Base-by-base conservation (phyloP, 139 green algal species). In the Zygnema cylindricum region DNA sequence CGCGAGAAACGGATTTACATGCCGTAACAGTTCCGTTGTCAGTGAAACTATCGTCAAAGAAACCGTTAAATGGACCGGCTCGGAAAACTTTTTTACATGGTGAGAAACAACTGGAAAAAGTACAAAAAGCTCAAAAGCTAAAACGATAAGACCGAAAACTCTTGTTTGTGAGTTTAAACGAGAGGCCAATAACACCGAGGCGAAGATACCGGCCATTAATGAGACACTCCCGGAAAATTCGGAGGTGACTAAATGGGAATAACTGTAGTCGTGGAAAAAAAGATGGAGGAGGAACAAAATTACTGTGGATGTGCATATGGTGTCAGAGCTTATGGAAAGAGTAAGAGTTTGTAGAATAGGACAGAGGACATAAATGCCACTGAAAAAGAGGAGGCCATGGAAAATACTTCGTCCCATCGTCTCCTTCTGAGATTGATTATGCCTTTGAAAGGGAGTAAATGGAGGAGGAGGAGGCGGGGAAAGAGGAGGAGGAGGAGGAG, bases 241-340 rank as follows among this genome's bases (percentile, higher is more conserved):
- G 16, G 42, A 23, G 71, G 69, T 86, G 57, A 49, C 43, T 35
- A 82, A 38, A 25, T 81, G 43, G 1, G 88, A 89, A 69, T 92
- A 91, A 2, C 91, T 94, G 93, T 98, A 98, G 87, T 98, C 96
- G 84, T 96, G 93, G 1, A 97, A 89, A 81, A 94, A 96, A 3
- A 98, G 93, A 88, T 98, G 95, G 7, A 92, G 39, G 1, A 96
- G 55, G 33, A 96, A 81, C 39, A 97, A 87, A 16, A 86, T 77
- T 11, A 86, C 90, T 1, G 88, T 90, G 35, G 93, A 93, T 0
- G 96, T 95, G 7, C 96, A 85, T 16, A 98, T 94, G 2, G 93
- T 96, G 94, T 98, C 96, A 11, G 88, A 85, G 86, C 93, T 96
- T 16, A 98, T 92, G 25, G 94, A 95, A n/a, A 76, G 57, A 0